A percentile compares a stretch with the other conserved stretches of the same genome.
Conservation (phyloP, 2,329 filamentous ascomycete species). For the Drechslerella stenobrocha region DNA sequence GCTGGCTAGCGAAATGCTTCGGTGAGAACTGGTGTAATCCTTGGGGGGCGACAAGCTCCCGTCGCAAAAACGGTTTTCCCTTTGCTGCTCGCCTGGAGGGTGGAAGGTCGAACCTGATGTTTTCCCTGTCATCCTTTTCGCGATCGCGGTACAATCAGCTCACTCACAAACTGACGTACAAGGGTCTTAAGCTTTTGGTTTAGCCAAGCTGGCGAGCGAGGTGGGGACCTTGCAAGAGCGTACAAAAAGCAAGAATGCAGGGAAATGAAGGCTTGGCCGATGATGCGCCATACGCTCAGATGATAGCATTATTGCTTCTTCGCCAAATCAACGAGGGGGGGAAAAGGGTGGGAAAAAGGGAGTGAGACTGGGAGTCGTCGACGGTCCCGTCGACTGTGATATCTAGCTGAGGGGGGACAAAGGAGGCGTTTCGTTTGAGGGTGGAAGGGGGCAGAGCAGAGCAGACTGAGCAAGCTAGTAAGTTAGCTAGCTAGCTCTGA, state of each 20-base stretch:
- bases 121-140: slow-evolving; percentile 43
- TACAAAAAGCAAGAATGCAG: slow-evolving; percentile 33
- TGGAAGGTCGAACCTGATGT: slow-evolving; percentile 12
- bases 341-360: neutral
- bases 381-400: too few species aligned
- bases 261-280: slow-evolving; percentile 38
- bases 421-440: neutral
- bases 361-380: neutral
- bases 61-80: slow-evolving; percentile 42
- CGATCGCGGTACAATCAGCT: slow-evolving; percentile 30
- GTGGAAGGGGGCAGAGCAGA: too few species aligned
- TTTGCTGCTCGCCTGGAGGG: too few species aligned
- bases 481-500: too few species aligned
- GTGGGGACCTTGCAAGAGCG: slow-evolving; percentile 37
- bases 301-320: slow-evolving; percentile 40
- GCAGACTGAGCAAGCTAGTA: too few species aligned
- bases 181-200: slow-evolving; percentile 15
- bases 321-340: neutral
- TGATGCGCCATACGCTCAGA: slow-evolving; percentile 46
- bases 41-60: slow-evolving; percentile 19
- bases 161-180: slow-evolving; percentile 35
- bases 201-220: slow-evolving; percentile 48
- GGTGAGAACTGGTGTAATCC: too few species aligned
- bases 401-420: neutral
- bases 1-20: too few species aligned